A percentile compares a stretch with the other conserved stretches of the same genome.
Evolutionary conservation across 192 early-diverging fungal species (phyloP).

Genomic region (Gryganskiella cystojenkinii): DNA sequence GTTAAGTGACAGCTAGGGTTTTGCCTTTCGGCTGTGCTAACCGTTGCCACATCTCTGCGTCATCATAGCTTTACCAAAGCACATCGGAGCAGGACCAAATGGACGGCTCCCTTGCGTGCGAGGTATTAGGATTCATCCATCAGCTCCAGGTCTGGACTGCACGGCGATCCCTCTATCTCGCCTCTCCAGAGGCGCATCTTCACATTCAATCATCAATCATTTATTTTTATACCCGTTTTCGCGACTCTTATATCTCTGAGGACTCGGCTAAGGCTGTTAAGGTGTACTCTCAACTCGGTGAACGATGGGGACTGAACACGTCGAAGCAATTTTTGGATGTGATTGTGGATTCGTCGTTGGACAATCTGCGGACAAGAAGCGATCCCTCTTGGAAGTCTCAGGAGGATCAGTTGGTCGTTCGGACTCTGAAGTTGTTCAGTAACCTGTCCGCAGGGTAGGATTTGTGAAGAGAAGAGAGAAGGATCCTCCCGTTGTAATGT

Average conservation of each 20-base stretch:
- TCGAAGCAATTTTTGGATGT: constrained; percentile 41
- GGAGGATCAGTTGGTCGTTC: constrained; percentile 43
- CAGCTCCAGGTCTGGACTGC: constrained; percentile 65
- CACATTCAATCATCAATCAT: constrained; percentile 71
- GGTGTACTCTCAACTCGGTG: constrained; percentile 74
- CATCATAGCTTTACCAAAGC: constrained; percentile 71
- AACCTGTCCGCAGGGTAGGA: constrained; percentile 77
- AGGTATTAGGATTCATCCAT: constrained; percentile 75
- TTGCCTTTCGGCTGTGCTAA: neutral
- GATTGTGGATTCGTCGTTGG: constrained; percentile 34
- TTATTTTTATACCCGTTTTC: constrained; percentile 80
- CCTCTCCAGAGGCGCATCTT: constrained; percentile 45
- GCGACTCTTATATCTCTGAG: constrained; percentile 84
- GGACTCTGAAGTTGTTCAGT: constrained; percentile 77
- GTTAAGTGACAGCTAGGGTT: no score
- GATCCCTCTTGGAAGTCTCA: constrained; percentile 30
- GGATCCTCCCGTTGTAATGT: neutral
- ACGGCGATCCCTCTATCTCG: constrained; percentile 55
- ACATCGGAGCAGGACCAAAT: constrained; percentile 80
- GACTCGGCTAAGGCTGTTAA: constrained; percentile 64
- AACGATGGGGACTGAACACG: constrained; percentile 71
- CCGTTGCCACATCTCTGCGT: neutral
- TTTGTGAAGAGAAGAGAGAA: neutral
- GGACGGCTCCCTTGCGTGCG: constrained; percentile 80
- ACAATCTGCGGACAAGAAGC: constrained; percentile 32